phyloP scores from a whole-genome alignment of 2,329 filamentous ascomycete species.

The Aureobasidium sp. region DNA sequence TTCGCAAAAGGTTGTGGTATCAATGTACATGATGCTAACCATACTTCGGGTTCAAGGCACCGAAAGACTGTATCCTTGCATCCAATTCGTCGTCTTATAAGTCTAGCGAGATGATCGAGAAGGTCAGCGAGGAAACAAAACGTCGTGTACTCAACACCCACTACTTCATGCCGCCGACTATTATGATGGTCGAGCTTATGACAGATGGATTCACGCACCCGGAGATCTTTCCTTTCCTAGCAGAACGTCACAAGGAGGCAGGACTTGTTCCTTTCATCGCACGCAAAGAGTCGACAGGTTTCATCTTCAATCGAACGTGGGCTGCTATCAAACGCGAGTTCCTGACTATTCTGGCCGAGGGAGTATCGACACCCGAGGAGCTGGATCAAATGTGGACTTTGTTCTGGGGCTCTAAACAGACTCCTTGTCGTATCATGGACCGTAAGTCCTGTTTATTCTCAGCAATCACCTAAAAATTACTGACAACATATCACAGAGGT shows the following conservation, averaged over 20 bases:
- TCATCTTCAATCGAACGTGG: slow-evolving; percentile 53
- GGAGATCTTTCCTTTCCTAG: slow-evolving; percentile 42
- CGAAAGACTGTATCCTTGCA: slow-evolving; percentile 43
- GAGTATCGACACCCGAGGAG: slow-evolving; percentile 41
- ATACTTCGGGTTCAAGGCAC: slow-evolving; percentile 24
- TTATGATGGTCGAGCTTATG: slow-evolving; percentile 47
- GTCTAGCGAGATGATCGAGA: slow-evolving; percentile 42
- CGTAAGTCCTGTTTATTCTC: slow-evolving; percentile 8
- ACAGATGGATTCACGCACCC: slow-evolving; percentile 40
- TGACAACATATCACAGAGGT: slow-evolving; percentile 21
- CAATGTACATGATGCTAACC: neutral
- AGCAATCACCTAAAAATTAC: neutral
- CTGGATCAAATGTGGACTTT: slow-evolving; percentile 44
- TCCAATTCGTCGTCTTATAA: slow-evolving; percentile 50
- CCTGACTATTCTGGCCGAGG: slow-evolving; percentile 45
- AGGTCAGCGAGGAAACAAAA: slow-evolving; percentile 34
- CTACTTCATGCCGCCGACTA: slow-evolving; percentile 44
- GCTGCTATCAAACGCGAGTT: slow-evolving; percentile 50
- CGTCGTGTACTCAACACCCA: slow-evolving; percentile 45
- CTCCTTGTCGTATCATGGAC: slow-evolving; percentile 42
- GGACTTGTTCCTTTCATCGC: slow-evolving; percentile 39
- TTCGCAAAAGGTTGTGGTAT: neutral
- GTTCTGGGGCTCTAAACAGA: slow-evolving; percentile 25
- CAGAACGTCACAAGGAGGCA: slow-evolving; percentile 33
- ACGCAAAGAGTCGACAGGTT: slow-evolving; percentile 45